Evolutionary conservation across 805 yeast genomes (phyloP), one percentile per base, ranked within the genome.

Genomic region (Candida methanosorbosa): DNA sequence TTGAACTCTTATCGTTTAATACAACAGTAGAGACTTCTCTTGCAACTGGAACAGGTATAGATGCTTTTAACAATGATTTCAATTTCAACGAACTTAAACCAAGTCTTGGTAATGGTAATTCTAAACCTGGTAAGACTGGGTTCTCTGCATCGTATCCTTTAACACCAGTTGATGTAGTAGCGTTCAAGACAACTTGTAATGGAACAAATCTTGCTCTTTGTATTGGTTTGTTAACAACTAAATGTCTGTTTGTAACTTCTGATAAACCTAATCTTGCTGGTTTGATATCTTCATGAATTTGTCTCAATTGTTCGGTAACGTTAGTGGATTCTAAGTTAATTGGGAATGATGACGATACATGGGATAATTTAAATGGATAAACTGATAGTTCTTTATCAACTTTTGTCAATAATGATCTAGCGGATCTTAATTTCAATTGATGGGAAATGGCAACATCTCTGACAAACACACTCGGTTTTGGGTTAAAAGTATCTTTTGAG

Each of bases 381-480:
- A 92, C 97, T 19, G 95, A 83, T 46, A 74, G 68, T 32, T 72
- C 64, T 45, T 72, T 75, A 59, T 87, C 95, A 44, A 85, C 73
- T 40, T 72, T 72, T 23, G 75, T 66, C 44, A 88, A 66, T 37
- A 87, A 66, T 41, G 69, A 71, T 57, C 95, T 75, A 9, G 95
- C 70, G 18, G 84, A 68, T 53, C 72, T 78, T 48, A 90, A 65
- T 52, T 80, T 86, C 52, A 90, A 70, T 38, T 74, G 79, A 55
- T 88, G 84, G 29, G 71, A 65, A 40, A 84, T 75, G n/a, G 94
- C 83, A 56, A 77, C 84, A 59, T 90, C 97, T 58, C 98, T 76
- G 38, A 84, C 72, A 57, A 67, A 85, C 32, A 87, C 69, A 29
- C 92, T 75, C 32, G 88, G 77, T 56, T 70, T 78, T 32, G 78